Base-by-base conservation (phyloP, 164 flowering plant genomes). In the Magnolia changhungtana region DNA sequence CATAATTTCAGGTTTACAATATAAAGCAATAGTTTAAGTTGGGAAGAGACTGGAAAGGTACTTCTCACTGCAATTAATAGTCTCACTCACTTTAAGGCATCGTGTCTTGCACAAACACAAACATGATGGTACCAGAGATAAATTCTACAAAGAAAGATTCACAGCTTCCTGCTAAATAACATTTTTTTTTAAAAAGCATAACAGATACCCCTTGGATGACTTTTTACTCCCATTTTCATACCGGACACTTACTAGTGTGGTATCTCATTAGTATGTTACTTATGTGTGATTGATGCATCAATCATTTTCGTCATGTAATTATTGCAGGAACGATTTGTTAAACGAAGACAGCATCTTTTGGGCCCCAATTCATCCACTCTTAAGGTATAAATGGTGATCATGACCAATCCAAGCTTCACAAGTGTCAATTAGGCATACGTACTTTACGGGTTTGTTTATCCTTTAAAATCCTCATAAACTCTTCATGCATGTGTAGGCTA, bases 341-440 rank as follows among this genome's bases (percentile, higher is more conserved):
- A 92, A 78, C 78, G 98, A 73, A 88, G 99, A 63, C 98, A 94
- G 74, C 97, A 81, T 79, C 91, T 96, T 63, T 72, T 94, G 71
- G 99, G 98, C 21, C 91, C 97, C 55, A 91, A 96, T 82, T 88
- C 92, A 37, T 87, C 97, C 51, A 94, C 93, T 73, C 83, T 94
- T 74, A 96, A 92, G 96, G 99, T 96, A 67, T 76, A 81, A 19
- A 16, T 18, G 64, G 14, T 31, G 14, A 16, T 61, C 8, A 2
- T 55, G 45, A 37, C 45, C 45, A 37, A 37, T 37, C 45, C 31
- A 24, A 23, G 16, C 20, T 65, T 65, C 24, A 21, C 29, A 67
- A 31, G 19, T 67, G 71, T 31, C 16, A 24, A 20, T 18, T 64
- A 64, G 67, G 21, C 21, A 18, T 4, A 64, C 8, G 24, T 19